These are phyloP conservation scores for Dactylorhiza incarnata DNA, from an alignment of 106 monocot species.

Conservation along the genomic window DNA sequence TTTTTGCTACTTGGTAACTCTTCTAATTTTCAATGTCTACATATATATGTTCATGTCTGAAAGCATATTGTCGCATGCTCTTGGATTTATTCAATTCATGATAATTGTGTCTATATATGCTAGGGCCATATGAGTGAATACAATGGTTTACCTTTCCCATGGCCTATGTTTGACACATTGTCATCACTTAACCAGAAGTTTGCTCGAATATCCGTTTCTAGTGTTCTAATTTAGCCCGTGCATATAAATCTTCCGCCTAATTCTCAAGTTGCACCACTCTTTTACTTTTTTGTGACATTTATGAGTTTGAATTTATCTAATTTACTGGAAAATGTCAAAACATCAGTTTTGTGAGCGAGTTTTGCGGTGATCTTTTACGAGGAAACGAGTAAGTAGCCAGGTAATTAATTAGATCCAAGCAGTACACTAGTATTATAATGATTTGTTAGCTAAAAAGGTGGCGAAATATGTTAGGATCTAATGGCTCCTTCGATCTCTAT, in stretches of 20 bases:
- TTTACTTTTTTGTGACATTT: background rate
- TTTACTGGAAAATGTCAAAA: background rate
- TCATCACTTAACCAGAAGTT: constrained; percentile 3
- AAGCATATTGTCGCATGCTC: background rate
- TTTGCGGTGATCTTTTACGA: background rate
- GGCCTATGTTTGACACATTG: background rate
- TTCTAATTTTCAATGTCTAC: background rate
- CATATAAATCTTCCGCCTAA: background rate
- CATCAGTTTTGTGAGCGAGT: background rate
- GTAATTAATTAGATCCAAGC: background rate
- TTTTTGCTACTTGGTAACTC: constrained; percentile 88
- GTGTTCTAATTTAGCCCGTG: background rate
- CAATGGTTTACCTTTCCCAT: background rate
- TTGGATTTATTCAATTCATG: background rate
- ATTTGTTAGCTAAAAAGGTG: background rate
- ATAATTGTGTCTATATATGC: background rate
- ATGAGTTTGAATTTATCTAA: background rate
- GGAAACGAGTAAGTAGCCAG: background rate
- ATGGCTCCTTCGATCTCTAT: background rate
- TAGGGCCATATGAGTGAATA: background rate
- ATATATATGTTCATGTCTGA: background rate
- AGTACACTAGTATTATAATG: background rate
- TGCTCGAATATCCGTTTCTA: background rate
- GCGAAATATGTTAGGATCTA: background rate
- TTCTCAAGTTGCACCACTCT: background rate